Conservation (phyloP, 1,139 yeast species). For the Suhomyces chickasaworum region DNA sequence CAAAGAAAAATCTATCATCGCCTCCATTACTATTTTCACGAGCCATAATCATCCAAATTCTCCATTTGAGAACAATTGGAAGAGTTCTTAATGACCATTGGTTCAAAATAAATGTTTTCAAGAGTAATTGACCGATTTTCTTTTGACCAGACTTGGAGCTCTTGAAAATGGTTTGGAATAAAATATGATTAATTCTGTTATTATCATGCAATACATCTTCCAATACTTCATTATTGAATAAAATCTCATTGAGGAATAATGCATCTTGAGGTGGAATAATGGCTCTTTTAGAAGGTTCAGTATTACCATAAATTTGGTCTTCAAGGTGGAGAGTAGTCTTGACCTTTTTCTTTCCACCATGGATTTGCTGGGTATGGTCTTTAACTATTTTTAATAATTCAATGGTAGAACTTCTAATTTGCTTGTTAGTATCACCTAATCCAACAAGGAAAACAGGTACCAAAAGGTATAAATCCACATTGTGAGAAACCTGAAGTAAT, state of each 20-base stretch:
- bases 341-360: slow-evolving; percentile 24
- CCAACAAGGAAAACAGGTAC: slow-evolving; percentile 42
- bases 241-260: slow-evolving; percentile 44
- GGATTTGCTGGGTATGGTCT: slow-evolving; percentile 22
- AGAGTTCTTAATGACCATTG: slow-evolving; percentile 43
- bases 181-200: slow-evolving; percentile 26
- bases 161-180: slow-evolving; percentile 35
- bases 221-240: slow-evolving; percentile 31
- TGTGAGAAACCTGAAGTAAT: slow-evolving; percentile 34
- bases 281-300: slow-evolving; percentile 45
- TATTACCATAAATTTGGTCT: slow-evolving; percentile 43
- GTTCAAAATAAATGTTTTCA: slow-evolving; percentile 43
- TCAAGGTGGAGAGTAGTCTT: slow-evolving; percentile 38
- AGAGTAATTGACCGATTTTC: slow-evolving; percentile 39
- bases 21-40: slow-evolving; percentile 25
- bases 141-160: slow-evolving; percentile 33
- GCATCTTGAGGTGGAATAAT: slow-evolving; percentile 71
- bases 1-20: slow-evolving; percentile 37
- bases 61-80: slow-evolving; percentile 37
- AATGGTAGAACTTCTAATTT: slow-evolving; percentile 31
- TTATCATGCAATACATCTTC: slow-evolving; percentile 37
- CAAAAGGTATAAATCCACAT: slow-evolving; percentile 35
- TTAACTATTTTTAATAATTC: slow-evolving; percentile 27
- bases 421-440: slow-evolving; percentile 31
- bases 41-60: slow-evolving; percentile 37